Evolutionary conservation across 2,329 filamentous ascomycete genomes (phyloP), one percentile per base, ranked within the genome.

Genomic region (Penicillium sp.): DNA sequence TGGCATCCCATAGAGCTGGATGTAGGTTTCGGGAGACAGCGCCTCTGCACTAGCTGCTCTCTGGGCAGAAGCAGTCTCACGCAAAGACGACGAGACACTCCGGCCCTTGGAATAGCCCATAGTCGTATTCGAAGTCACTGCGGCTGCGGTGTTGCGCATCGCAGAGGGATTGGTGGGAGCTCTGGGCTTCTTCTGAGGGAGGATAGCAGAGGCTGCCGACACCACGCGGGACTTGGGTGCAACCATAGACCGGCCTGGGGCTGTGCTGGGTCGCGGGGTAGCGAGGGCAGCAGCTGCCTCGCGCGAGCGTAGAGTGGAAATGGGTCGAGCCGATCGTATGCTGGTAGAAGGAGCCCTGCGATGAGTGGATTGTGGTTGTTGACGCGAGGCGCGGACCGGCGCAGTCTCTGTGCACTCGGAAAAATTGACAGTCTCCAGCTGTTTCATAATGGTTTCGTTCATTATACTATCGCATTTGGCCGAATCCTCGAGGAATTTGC

Each of bases 81-180:
- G 55, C 24, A 66, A 53, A 27, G 57, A 59, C 32, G 61, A 61
- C 11, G 65, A 66, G 41, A 68, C 57, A 13, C 58, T 63, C 32
- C 88, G 81, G 32, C 90, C 90, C 66, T 86, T 88, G 47, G 81
- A 87, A 65, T 95, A 95, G 12, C 90, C 90, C 37, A 95, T 78
- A 0, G 90, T 95, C 47, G 82, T 90, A 53, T 84, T 82, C 1
- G 90, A 95, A 5, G 82, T 83, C 5, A 80, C 80, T 24, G 80
- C 77, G 1, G 85, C 84, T 9, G 79, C 75, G 7, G 77, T 77
- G 54, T 81, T 79, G 40, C 82, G 80, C 57, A 80, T 75, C 8
- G 67, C 63, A n/a, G 75, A 75, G 1, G 75, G 69, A 51, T 77
- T 78, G 6, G 73, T 69, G 2, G 75, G 69, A 5, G 68, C 58